phyloP scores from a whole-genome alignment of 2,329 filamentous ascomycete genomes.

The Hypoxylon sp. region DNA sequence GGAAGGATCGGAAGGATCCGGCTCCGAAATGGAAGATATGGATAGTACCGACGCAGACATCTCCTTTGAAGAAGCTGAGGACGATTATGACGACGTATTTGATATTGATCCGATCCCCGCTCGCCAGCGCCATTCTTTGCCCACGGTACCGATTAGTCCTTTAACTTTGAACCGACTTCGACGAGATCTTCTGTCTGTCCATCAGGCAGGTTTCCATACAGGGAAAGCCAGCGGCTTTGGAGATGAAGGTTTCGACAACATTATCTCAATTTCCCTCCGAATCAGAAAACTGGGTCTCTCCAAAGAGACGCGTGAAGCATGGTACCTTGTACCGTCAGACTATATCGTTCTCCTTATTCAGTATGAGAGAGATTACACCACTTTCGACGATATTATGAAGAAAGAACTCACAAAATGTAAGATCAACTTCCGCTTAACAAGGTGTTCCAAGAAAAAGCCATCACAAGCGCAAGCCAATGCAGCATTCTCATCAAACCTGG shows the following conservation, averaged over 20 bases:
- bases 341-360: slow-evolving; percentile 82
- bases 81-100: slow-evolving; percentile 18
- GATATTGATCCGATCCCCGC: slow-evolving; percentile 51
- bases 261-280: slow-evolving; percentile 77
- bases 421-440: slow-evolving; percentile 75
- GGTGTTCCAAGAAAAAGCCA: slow-evolving; percentile 81
- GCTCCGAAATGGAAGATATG: slow-evolving; percentile 48
- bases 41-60: slow-evolving; percentile 47
- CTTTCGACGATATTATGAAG: slow-evolving; percentile 67
- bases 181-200: slow-evolving; percentile 73
- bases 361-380: slow-evolving; percentile 73
- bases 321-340: slow-evolving; percentile 76
- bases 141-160: slow-evolving; percentile 5
- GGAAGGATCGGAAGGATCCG: slow-evolving; percentile 37
- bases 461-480: slow-evolving; percentile 66
- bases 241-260: slow-evolving; percentile 58
- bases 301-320: slow-evolving; percentile 81
- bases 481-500: slow-evolving; percentile 62
- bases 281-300: slow-evolving; percentile 80
- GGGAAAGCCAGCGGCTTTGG: slow-evolving; percentile 70
- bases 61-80: slow-evolving; percentile 35
- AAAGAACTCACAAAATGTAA: slow-evolving; percentile 57
- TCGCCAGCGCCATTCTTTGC: slow-evolving; percentile 11
- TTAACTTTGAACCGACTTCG: slow-evolving; percentile 60
- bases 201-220: slow-evolving; percentile 78